Percentiles rank a stretch among this genome's conserved stretches.
These are phyloP conservation scores for Gyrodon lividus DNA, from an alignment of 768 basidiomycete genomes.

Conservation along the genomic window DNA sequence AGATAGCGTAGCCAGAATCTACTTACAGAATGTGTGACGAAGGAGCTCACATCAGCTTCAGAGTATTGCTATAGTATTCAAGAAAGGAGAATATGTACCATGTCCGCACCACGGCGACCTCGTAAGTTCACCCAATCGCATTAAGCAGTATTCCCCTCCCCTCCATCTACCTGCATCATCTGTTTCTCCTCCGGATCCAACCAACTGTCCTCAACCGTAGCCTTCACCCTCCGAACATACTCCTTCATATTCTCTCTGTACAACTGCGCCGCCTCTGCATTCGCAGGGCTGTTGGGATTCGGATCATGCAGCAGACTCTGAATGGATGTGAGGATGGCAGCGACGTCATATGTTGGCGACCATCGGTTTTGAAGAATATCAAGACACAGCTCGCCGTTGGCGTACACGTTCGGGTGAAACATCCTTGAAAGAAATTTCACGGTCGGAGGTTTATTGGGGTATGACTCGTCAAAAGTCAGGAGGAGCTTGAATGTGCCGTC, in stretches of 20 bases:
- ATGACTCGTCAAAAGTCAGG: constrained; percentile 94
- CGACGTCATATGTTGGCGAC: constrained; percentile 99
- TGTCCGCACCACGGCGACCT: constrained; percentile 1
- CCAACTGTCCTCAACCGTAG: constrained; percentile 95
- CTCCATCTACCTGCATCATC: constrained; percentile 47
- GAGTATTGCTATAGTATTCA: constrained; percentile 2
- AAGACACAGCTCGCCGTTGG: constrained; percentile 95
- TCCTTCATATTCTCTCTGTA: constrained; percentile 99
- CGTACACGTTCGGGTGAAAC: constrained; percentile 99
- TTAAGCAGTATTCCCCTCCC: constrained; percentile 13
- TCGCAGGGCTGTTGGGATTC: constrained; percentile 97
- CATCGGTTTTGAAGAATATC: constrained; percentile 99
- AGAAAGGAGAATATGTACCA: constrained; percentile 1
- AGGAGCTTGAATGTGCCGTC: constrained; percentile 98
- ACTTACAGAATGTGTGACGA: no score
- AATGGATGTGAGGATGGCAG: constrained; percentile 95
- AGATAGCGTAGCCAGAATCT: no score
- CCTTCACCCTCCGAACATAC: constrained; percentile 90
- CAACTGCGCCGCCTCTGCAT: constrained; percentile 95
- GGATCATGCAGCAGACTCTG: constrained; percentile 96
- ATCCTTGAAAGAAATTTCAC: constrained; percentile 96
- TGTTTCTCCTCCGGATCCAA: constrained; percentile 73
- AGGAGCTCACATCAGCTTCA: background rate
- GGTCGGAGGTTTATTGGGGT: constrained; percentile 97
- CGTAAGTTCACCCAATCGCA: background rate